Evolutionary conservation across 2,329 filamentous ascomycete genomes (phyloP).

Genomic region (Cercospora zeina): DNA sequence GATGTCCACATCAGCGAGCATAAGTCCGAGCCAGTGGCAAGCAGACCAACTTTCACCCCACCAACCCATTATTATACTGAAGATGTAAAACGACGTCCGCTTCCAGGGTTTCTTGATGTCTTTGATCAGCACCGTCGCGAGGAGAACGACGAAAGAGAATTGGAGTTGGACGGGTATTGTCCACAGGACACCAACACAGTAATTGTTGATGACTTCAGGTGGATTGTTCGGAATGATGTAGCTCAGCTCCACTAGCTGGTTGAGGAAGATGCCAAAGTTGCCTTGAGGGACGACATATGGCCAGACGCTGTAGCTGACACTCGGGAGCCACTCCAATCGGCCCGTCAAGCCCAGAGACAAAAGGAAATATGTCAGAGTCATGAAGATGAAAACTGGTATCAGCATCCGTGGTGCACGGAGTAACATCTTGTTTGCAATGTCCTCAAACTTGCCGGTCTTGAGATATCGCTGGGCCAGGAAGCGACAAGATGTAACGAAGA

Average conservation of each 20-base stretch:
- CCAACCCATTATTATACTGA: slow-evolving; percentile 50
- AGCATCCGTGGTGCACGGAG: slow-evolving; percentile 50
- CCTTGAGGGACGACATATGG: slow-evolving; percentile 47
- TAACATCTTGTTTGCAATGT: slow-evolving; percentile 49
- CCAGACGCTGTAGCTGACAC: slow-evolving; percentile 52
- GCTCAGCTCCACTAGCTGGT: slow-evolving; percentile 48
- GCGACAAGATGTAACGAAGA: slow-evolving; percentile 52
- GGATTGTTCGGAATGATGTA: slow-evolving; percentile 53
- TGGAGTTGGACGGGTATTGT: slow-evolving; percentile 54
- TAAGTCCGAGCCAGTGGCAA: slow-evolving; percentile 49
- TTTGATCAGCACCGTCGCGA: slow-evolving; percentile 47
- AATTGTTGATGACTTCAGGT: slow-evolving; percentile 51
- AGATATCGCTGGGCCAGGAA: slow-evolving; percentile 50
- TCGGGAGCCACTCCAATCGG: slow-evolving; percentile 50
- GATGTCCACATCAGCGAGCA: slow-evolving; percentile 51
- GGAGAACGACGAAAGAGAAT: slow-evolving; percentile 49
- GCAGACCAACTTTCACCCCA: slow-evolving; percentile 50
- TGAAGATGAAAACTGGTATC: slow-evolving; percentile 49
- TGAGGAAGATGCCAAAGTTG: slow-evolving; percentile 48
- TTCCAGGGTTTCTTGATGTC: slow-evolving; percentile 52
- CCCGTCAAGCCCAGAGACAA: slow-evolving; percentile 48
- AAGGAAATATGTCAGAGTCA: slow-evolving; percentile 51
- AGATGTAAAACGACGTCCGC: slow-evolving; percentile 48
- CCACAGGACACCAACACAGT: slow-evolving; percentile 54
- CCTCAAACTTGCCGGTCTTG: slow-evolving; percentile 45